Evolutionary conservation across 2,329 filamentous ascomycete species (phyloP), one percentile per base, ranked within the genome.

Genomic region (Cordyceps fumosorosea): DNA sequence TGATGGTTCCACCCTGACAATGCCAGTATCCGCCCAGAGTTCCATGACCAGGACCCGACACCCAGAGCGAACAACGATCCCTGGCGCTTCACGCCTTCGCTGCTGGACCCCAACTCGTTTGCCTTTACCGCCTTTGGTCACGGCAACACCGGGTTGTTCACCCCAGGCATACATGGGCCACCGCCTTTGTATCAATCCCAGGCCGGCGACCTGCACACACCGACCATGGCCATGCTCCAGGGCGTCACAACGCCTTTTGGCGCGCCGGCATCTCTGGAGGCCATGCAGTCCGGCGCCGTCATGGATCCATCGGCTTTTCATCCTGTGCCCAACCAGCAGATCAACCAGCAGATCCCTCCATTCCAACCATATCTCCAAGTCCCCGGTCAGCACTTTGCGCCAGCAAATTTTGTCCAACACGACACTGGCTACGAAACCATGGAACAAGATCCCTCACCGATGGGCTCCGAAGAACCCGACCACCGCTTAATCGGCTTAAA

Each of bases 51-150:
- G 70, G 91, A 96, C 70, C 89, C 90, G 22, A 96, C 91, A 3
- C 91, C 91, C 5, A 85, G 89, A 72, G 89, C 87, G 20, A 84
- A 89, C 48, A 87, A 89, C 69, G 92, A 97, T 68, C 86, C 84
- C 68, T 95, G 93, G 87, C 85, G 89, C 67, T 92, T 96, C 70
- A 96, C 93, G 2, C 91, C 93, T 4, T 95, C 92, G 24, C 80
- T 96, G 62, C 83, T 98, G 71, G 93, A 98, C 71, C 87, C 91
- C 20, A 91, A 89, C 73, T 89, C 90, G 34, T 91, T 91, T 73
- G 85, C 86, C 26, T 97, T 96, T 75, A 82, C 86, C 64, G 82
- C 83, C 62, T 93, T 96, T 70, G 86, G 89, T 66, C 91, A 90
- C 74, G 89, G 93, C 66, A 84, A 89, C 52, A 84, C 89, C 18